These are phyloP conservation scores for Bryoerythrophyllum caledonicum DNA, from an alignment of 225 moss, liverwort and hornwort genomes.

Conservation along the genomic window DNA sequence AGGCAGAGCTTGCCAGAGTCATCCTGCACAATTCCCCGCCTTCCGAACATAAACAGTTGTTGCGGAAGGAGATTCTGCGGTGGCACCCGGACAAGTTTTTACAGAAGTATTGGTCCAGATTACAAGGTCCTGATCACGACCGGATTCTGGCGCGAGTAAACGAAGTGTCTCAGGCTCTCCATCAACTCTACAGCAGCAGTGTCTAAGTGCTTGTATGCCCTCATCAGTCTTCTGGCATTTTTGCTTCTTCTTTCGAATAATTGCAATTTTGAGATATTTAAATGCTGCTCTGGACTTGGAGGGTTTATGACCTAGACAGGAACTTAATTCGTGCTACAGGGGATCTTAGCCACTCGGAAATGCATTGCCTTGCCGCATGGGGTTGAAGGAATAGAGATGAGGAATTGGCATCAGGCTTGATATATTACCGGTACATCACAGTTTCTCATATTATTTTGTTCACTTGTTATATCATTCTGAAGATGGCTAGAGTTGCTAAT, in stretches of 20 bases:
- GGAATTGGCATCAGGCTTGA: neutral
- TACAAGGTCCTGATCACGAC: conserved; percentile 66
- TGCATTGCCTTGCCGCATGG: no score
- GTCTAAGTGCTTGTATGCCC: conserved; percentile 1
- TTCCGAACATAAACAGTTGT: conserved; percentile 58
- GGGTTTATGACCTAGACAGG: neutral
- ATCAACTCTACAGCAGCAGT: conserved; percentile 67
- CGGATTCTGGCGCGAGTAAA: conserved; percentile 74
- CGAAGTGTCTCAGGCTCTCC: conserved; percentile 82
- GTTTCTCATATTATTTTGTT: no score
- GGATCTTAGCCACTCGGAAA: neutral
- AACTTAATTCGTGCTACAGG: neutral
- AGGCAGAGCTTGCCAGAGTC: conserved; percentile 52
- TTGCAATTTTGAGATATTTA: neutral
- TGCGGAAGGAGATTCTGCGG: conserved; percentile 82
- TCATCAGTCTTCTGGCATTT: neutral
- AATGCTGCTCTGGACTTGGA: neutral
- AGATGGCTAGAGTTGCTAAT: neutral
- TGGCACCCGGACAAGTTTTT: conserved; percentile 97
- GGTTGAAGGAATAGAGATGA: neutral
- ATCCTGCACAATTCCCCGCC: conserved; percentile 58
- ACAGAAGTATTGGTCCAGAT: conserved; percentile 70
- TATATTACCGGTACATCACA: neutral
- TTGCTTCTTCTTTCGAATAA: neutral
- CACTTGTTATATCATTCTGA: neutral